Percentiles rank a stretch among this genome's conserved stretches.
Conservation (phyloP, 2,329 filamentous ascomycete genomes). For the Aspergillus costaricaensis region DNA sequence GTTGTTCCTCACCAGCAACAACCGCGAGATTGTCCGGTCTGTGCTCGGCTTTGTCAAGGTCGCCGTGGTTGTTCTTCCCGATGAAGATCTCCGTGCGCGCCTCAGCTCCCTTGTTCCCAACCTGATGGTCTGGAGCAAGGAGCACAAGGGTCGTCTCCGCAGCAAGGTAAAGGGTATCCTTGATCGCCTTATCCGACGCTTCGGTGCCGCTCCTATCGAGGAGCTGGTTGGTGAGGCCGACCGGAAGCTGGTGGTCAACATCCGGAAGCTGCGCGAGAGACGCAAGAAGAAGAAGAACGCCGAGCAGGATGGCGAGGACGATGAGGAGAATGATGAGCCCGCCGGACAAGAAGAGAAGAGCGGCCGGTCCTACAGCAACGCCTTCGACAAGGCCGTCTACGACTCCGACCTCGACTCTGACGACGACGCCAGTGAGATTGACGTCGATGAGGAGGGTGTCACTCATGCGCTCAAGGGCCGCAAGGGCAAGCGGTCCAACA, state of each 20-base stretch:
- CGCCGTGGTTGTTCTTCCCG: slow-evolving; percentile 81
- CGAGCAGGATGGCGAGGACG: slow-evolving; percentile 59
- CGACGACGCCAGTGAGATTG: slow-evolving; percentile 54
- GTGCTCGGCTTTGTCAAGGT: slow-evolving; percentile 97
- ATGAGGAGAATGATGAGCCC: slow-evolving; percentile 50
- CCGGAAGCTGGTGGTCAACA: slow-evolving; percentile 87
- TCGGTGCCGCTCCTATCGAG: slow-evolving; percentile 80
- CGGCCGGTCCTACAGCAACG: slow-evolving; percentile 20
- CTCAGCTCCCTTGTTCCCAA: slow-evolving; percentile 80
- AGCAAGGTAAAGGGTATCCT: slow-evolving; percentile 98
- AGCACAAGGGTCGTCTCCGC: slow-evolving; percentile 96
- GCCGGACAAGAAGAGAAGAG: slow-evolving; percentile 34
- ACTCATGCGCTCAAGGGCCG: slow-evolving; percentile 44
- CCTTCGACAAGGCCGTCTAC: slow-evolving; percentile 52
- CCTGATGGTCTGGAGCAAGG: slow-evolving; percentile 92
- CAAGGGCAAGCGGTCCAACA: slow-evolving; percentile 52
- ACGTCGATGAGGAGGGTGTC: slow-evolving; percentile 40
- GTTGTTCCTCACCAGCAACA: slow-evolving; percentile 93
- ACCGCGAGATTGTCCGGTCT: slow-evolving; percentile 92
- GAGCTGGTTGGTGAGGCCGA: slow-evolving; percentile 80
- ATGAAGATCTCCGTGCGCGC: slow-evolving; percentile 74
- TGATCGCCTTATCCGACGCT: slow-evolving; percentile 88
- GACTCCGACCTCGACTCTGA: slow-evolving; percentile 86
- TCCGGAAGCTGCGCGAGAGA: slow-evolving; percentile 91
- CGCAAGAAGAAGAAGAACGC: slow-evolving; percentile 84